Evolutionary conservation across 345 rosid genomes (phyloP).

Genomic region (Linum tenue): DNA sequence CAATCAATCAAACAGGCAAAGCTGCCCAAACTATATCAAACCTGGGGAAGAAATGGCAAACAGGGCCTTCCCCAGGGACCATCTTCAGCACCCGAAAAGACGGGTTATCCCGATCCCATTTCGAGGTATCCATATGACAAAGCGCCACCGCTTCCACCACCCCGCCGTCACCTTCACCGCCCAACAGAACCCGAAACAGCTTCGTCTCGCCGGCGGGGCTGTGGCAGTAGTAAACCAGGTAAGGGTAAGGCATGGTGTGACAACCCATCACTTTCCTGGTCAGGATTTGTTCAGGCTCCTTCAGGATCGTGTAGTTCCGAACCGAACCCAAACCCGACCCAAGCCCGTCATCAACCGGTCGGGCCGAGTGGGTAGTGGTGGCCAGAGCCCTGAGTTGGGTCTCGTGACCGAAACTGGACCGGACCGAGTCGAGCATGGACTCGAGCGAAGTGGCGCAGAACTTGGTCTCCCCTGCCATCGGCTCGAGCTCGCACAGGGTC

Average conservation of each 20-base stretch:
- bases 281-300: slow-evolving; percentile 8
- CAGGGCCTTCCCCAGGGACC: slow-evolving; percentile 47
- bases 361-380: not conserved
- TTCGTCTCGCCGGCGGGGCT: not conserved
- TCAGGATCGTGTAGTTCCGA: slow-evolving; percentile 14
- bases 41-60: slow-evolving; percentile 62
- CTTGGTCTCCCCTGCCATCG: slow-evolving; percentile 21
- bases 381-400: slow-evolving; percentile 1
- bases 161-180: slow-evolving; percentile 25
- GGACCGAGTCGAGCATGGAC: slow-evolving; percentile 20
- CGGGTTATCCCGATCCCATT: slow-evolving; percentile 48
- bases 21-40: slow-evolving; percentile 62
- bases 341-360: not conserved
- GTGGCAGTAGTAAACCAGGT: slow-evolving; percentile 15
- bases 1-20: slow-evolving; percentile 9
- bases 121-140: slow-evolving; percentile 79
- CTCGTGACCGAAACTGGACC: slow-evolving; percentile 1
- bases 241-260: slow-evolving; percentile 15
- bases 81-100: slow-evolving; percentile 49
- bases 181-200: not conserved
- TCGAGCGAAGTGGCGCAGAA: slow-evolving; percentile 18
- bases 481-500: slow-evolving; percentile 9
- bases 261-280: slow-evolving; percentile 19
- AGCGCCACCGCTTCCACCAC: slow-evolving; percentile 39
- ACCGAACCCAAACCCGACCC: not conserved